These are phyloP conservation scores for Sclerotinia minor DNA, from an alignment of 2,329 filamentous ascomycete genomes.

Conservation along the genomic window DNA sequence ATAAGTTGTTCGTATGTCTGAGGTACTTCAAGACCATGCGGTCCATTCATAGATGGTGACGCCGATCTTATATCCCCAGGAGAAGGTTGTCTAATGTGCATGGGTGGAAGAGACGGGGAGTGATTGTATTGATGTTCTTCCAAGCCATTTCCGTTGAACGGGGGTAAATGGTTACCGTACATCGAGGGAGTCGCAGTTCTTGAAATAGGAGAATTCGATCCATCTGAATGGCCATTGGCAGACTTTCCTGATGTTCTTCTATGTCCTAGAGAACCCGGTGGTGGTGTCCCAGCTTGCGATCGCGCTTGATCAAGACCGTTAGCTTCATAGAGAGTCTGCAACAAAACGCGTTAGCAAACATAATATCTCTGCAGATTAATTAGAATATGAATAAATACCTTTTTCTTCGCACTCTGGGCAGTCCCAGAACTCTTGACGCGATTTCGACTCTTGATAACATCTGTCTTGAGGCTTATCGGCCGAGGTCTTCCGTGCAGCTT, in stretches of 20 bases:
- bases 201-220: constrained; percentile 75
- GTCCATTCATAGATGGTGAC: constrained; percentile 49
- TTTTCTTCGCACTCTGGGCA: constrained; percentile 76
- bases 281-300: constrained; percentile 56
- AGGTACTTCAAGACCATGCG: constrained; percentile 66
- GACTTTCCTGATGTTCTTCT: constrained; percentile 70
- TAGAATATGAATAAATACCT: constrained; percentile 56
- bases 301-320: constrained; percentile 61
- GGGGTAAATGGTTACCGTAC: constrained; percentile 71
- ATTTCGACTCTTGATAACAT: constrained; percentile 99
- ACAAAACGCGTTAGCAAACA: constrained; percentile 34
- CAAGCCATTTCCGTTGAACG: constrained; percentile 72
- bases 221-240: constrained; percentile 70
- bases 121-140: constrained; percentile 65
- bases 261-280: constrained; percentile 55
- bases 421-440: constrained; percentile 85
- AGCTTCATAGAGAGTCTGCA: constrained; percentile 46
- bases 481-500: constrained; percentile 93
- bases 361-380: constrained; percentile 28
- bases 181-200: constrained; percentile 76
- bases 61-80: constrained; percentile 53
- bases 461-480: constrained; percentile 95
- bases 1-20: constrained; percentile 80
- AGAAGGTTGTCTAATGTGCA: constrained; percentile 57
- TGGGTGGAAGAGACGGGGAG: constrained; percentile 51